Percentiles rank a stretch among this genome's conserved stretches.
Evolutionary conservation across 495 filamentous ascomycete species (phyloP).

Genomic region (Annulohypoxylon nitens): DNA sequence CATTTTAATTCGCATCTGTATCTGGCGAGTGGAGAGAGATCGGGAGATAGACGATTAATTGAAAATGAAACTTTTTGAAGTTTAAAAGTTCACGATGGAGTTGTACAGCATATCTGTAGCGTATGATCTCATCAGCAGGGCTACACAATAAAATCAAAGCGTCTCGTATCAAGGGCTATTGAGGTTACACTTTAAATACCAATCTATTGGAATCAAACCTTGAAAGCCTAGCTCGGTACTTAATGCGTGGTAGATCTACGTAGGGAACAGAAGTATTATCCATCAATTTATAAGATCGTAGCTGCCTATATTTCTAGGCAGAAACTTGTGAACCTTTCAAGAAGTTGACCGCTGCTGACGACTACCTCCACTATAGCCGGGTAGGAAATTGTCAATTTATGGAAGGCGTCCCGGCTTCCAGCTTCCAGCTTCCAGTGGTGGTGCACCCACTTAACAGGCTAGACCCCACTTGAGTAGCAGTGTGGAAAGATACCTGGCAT

Average conservation of each 20-base stretch:
- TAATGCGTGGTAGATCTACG: not conserved
- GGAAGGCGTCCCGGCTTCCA: conserved; percentile 22
- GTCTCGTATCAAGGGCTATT: conserved; percentile 37
- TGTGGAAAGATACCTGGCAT: conserved; percentile 18
- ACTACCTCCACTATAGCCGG: conserved; percentile 14
- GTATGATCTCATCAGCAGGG: conserved; percentile 9
- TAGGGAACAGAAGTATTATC: not conserved
- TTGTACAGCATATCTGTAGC: conserved; percentile 7
- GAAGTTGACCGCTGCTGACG: conserved; percentile 15
- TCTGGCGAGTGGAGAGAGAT: conserved; percentile 5
- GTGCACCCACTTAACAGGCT: conserved; percentile 4
- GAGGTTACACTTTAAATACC: conserved; percentile 31
- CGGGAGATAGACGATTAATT: conserved; percentile 1
- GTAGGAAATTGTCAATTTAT: conserved; percentile 13
- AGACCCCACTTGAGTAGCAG: conserved; percentile 16
- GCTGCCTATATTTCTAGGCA: not conserved
- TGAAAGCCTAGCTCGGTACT: not conserved
- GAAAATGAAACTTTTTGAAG: not conserved
- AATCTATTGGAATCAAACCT: not conserved
- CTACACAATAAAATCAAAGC: not conserved
- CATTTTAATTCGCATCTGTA: not conserved
- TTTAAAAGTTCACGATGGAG: not conserved
- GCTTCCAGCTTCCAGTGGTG: conserved; percentile 5
- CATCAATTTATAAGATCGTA: not conserved
- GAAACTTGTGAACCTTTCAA: not conserved